Base-by-base conservation (phyloP, 1,139 yeast species). In the Hyphopichia buzzinii region DNA sequence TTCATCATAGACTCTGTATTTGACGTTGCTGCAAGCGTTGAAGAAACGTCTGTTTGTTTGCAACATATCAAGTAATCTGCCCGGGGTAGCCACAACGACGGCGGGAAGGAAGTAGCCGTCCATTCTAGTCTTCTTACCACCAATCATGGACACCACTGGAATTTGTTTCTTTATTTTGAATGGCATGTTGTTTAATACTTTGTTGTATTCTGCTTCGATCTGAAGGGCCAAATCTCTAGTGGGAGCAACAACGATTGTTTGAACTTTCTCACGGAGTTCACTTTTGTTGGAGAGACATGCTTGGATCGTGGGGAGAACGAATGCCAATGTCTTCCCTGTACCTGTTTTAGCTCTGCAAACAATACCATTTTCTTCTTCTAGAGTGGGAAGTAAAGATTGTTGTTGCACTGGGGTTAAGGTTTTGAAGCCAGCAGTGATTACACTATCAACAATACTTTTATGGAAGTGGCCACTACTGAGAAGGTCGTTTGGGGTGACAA, bases 321-420 rank as follows among this genome's bases (percentile, higher is more conserved):
- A 90, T 0, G 96, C 95, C 41, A 86, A 77, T 0, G 97, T 90
- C 59, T 90, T 90, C 53, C 97, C 97, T 1, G 97, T 89, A 54
- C 97, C 97, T 4, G 97, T 90, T 57, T 87, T 87, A 25, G 97
- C 97, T 48, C 95, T 74, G 26, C 87, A 92, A 17, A 89, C 89
- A 38, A 88, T 68, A 45, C 94, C 90, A 10, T 57, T 59, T 29
- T 72, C 64, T 26, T 77, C 72, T 16, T 72, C 55, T 38, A 87
- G 64, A 40, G 84, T 76, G 7, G 94, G 94, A 37, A 77, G 64
- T 33, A 89, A 66, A 4, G 95, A 74, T 48, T 75, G 72, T 38
- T 82, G 81, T 59, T 89, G 97, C 14, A 88, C 96, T 2, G 86
- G 80, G 0, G 97, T 87, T 49, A 89, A 72, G 30, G 57, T 65